These are phyloP conservation scores for Saccharomyces cerevisiae DNA, from an alignment of 805 yeast species.

Conservation along the genomic window DNA sequence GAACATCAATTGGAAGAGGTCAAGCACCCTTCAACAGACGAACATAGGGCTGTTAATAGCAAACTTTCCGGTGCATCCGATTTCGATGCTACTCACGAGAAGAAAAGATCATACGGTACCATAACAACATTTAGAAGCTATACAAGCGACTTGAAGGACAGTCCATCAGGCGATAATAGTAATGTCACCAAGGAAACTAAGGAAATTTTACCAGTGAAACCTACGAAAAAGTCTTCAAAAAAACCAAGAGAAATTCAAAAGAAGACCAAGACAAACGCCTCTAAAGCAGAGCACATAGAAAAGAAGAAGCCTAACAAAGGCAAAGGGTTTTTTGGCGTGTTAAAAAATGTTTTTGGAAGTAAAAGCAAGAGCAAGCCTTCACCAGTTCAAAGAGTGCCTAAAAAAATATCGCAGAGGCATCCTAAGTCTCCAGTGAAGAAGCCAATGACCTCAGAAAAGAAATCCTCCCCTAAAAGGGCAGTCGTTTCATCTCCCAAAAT, in stretches of 20 bases:
- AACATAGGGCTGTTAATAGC: background rate
- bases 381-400: background rate
- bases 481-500: constrained; percentile 4
- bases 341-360: constrained; percentile 15
- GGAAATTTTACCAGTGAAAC: background rate
- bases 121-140: constrained; percentile 28
- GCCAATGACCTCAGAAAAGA: constrained; percentile 1
- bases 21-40: background rate
- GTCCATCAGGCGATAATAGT: constrained; percentile 1
- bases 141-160: constrained; percentile 19
- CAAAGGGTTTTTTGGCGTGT: constrained; percentile 8
- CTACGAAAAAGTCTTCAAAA: background rate
- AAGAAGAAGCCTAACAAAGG: constrained; percentile 11
- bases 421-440: constrained; percentile 10
- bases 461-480: background rate
- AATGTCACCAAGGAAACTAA: background rate
- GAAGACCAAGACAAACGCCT: background rate
- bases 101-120: constrained; percentile 24
- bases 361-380: constrained; percentile 6
- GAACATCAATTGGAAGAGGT: constrained; percentile 4
- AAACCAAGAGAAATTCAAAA: background rate
- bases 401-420: background rate
- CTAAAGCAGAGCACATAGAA: constrained; percentile 1
- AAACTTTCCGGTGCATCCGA: background rate
- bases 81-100: constrained; percentile 9